These are phyloP conservation scores for Xylariales sp. DNA, from an alignment of 2,329 filamentous ascomycete species.

Conservation along the genomic window DNA sequence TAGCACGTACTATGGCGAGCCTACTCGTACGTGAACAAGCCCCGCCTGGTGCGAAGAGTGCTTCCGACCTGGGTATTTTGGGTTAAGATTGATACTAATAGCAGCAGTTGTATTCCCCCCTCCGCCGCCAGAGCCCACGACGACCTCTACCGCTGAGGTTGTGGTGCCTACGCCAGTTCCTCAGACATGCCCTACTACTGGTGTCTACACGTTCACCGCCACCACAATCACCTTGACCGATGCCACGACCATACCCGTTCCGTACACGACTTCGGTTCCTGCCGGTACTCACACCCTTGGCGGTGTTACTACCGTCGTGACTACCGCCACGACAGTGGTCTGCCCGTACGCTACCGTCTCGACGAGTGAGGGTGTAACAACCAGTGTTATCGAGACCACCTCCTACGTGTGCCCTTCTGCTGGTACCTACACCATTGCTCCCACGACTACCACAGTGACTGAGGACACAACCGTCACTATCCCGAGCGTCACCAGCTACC, in stretches of 20 bases:
- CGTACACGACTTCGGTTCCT: constrained; percentile 70
- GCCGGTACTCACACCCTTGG: constrained; percentile 75
- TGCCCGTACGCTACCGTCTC: constrained; percentile 76
- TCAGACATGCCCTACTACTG: constrained; percentile 71
- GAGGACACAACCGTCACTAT: constrained; percentile 66
- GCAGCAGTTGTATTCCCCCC: constrained; percentile 55
- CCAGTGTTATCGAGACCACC: constrained; percentile 75
- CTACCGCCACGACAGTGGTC: constrained; percentile 72
- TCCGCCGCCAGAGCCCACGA: constrained; percentile 42
- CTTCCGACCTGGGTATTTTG: neutral
- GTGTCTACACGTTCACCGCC: constrained; percentile 80
- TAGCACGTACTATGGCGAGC: constrained; percentile 74
- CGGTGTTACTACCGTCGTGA: constrained; percentile 78
- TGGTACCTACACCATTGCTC: constrained; percentile 81
- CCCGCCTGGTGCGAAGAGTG: constrained; percentile 6
- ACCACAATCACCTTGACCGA: constrained; percentile 75
- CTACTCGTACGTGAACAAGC: constrained; percentile 66
- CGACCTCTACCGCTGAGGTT: constrained; percentile 55
- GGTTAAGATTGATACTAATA: constrained; percentile 38
- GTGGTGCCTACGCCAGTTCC: constrained; percentile 64
- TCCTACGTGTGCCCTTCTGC: constrained; percentile 78
- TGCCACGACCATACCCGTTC: constrained; percentile 74
- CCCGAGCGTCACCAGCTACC: constrained; percentile 72
- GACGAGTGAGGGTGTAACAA: constrained; percentile 69
- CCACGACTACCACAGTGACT: constrained; percentile 71